Conservation (phyloP, 148 eudicot species). For the Camellia japonica region DNA sequence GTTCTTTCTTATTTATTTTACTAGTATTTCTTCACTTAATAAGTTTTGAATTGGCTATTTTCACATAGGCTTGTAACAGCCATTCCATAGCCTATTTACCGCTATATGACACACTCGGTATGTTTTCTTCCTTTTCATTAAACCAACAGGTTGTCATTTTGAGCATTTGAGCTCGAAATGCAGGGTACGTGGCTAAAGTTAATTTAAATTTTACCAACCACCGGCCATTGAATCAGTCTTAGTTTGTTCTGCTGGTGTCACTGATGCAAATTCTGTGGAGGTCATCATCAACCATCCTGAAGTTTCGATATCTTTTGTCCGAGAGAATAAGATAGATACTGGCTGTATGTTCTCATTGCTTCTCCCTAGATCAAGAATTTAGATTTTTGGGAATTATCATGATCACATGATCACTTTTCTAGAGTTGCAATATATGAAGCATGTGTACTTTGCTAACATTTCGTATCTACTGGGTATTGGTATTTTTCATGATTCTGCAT, state of each 20-base stretch:
- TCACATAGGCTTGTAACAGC: slow-evolving; percentile 83
- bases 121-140: slow-evolving; percentile 81
- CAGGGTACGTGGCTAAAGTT: too few relatives aligned
- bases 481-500: too few relatives aligned
- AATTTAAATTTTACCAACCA: neutral
- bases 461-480: too few relatives aligned
- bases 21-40: too few relatives aligned
- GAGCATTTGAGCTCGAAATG: neutral
- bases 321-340: slow-evolving; percentile 63
- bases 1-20: too few relatives aligned
- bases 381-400: neutral
- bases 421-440: too few relatives aligned
- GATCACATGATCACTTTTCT: too few relatives aligned
- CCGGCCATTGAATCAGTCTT: neutral
- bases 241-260: neutral
- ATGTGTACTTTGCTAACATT: too few relatives aligned
- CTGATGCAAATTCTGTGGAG: slow-evolving; percentile 93
- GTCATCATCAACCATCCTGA: slow-evolving; percentile 95
- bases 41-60: neutral
- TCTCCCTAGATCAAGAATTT: neutral
- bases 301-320: slow-evolving; percentile 78
- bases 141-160: neutral
- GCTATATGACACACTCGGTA: slow-evolving; percentile 9
- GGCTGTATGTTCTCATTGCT: slow-evolving; percentile 40
- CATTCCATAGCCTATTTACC: slow-evolving; percentile 82